Conservation (phyloP, 2,329 filamentous ascomycete genomes). For the Monilinia fructicola region DNA sequence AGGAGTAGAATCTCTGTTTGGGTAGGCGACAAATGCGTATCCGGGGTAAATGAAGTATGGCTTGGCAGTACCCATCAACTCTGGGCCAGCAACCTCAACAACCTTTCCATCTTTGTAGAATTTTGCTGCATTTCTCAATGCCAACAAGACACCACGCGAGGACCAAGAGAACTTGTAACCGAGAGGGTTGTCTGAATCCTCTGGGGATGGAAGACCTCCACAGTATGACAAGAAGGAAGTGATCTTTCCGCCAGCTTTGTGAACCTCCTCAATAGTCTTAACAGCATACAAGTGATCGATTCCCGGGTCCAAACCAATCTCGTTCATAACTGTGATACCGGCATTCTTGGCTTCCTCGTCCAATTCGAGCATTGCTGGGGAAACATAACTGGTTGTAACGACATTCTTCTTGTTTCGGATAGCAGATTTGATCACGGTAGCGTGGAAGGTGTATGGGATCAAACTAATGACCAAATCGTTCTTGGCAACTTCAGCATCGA, state of each 20-base stretch:
- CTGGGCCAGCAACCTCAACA: constrained; percentile 59
- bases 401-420: constrained; percentile 95
- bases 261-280: constrained; percentile 85
- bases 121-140: constrained; percentile 80
- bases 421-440: constrained; percentile 85
- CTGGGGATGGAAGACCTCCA: constrained; percentile 70
- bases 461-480: constrained; percentile 76
- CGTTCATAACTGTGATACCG: constrained; percentile 96
- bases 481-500: constrained; percentile 79
- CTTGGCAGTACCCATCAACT: constrained; percentile 85
- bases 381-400: constrained; percentile 92
- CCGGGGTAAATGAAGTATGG: constrained; percentile 83
- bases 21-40: constrained; percentile 87
- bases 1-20: constrained; percentile 84
- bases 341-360: constrained; percentile 81
- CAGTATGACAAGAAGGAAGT: constrained; percentile 71
- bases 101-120: constrained; percentile 79
- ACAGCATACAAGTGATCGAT: constrained; percentile 76
- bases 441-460: constrained; percentile 92
- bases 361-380: constrained; percentile 87
- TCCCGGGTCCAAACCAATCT: constrained; percentile 75
- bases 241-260: constrained; percentile 83
- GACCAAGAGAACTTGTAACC: constrained; percentile 82
- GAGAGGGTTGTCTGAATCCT: constrained; percentile 82
- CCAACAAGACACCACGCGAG: constrained; percentile 77